Evolutionary conservation across 164 flowering plant species (phyloP), one percentile per base, ranked within the genome.

Genomic region (Aristolochia californica): DNA sequence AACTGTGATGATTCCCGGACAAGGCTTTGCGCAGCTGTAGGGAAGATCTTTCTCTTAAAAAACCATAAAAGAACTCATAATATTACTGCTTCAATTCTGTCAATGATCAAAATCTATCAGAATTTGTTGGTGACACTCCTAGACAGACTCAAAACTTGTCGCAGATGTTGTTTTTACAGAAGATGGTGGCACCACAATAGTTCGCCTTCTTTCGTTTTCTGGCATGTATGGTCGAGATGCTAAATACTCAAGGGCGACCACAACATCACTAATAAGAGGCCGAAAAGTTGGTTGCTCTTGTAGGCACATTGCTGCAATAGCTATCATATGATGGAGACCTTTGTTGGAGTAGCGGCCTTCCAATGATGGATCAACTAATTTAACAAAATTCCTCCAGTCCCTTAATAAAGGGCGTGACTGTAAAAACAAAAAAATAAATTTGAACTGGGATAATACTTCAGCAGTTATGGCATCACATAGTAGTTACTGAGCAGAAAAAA

Each of bases 261-360:
- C 83, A 40, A 90, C 75, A 55, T 87, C 97, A 48, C 75, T 52
- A 1, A 83, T 81, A 8, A 80, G 70, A 23, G 97, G 97, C 4
- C 97, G 87, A 64, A 71, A 76, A 45, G 38, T 71, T n/a, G 93
- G 83, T 57, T 83, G 82, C 66, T 90, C 95, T 66, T 85, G 87
- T 15, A 90, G 93, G 69, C 97, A 90, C 95, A 90, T 87, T 43
- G 82, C 84, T 54, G 86, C 71, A 10, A 90, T 79, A 16, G 93
- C 93, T 56, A 83, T 66, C 43, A 83, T 81, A 45, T 90, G 88
- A 57, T 85, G 84, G 59, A 87, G 60, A 67, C 75, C 67, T 14
- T 87, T 83, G 5, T 74, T 61, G 15, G 95, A 81, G 61, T 63
- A 85, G 43, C 70, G 71, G 23, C 96, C 94, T 67, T 77, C 71